Evolutionary conservation across 768 basidiomycete genomes (phyloP).

Genomic region (Candolleomyces eurysporus): DNA sequence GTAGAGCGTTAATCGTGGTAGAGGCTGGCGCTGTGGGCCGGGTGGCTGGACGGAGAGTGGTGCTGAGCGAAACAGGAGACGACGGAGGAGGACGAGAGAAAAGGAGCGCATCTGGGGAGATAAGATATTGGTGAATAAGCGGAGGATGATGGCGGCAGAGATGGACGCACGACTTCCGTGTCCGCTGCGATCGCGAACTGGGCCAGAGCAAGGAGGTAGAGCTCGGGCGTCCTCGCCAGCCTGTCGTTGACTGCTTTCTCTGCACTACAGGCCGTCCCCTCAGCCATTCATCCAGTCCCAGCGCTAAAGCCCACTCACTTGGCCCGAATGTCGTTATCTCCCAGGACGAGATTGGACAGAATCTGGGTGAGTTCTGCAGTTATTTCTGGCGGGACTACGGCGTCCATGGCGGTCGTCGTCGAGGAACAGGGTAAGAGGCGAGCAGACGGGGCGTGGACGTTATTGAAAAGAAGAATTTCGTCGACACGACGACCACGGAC

Average conservation of each 20-base stretch:
- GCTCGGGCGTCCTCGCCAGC: slow-evolving; percentile 72
- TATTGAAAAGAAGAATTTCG: no score
- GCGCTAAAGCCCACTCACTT: slow-evolving; percentile 40
- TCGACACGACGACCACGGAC: no score
- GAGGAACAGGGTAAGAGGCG: no score
- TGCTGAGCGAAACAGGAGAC: slow-evolving; percentile 69
- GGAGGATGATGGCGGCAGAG: background rate
- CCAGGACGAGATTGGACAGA: slow-evolving; percentile 79
- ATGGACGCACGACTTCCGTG: slow-evolving; percentile 68
- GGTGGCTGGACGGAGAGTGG: slow-evolving; percentile 22
- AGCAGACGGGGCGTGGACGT: no score
- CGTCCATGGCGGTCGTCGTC: slow-evolving; percentile 31
- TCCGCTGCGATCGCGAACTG: slow-evolving; percentile 78
- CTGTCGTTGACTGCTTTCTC: slow-evolving; percentile 83
- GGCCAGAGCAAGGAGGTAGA: slow-evolving; percentile 74
- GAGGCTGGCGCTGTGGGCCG: slow-evolving; percentile 14
- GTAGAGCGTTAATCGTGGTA: slow-evolving; percentile 57
- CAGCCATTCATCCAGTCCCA: background rate
- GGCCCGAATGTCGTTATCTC: slow-evolving; percentile 79
- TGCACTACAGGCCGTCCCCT: slow-evolving; percentile 44
- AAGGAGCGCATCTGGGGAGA: slow-evolving; percentile 74
- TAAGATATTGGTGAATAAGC: slow-evolving; percentile 1
- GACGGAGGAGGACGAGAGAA: slow-evolving; percentile 75
- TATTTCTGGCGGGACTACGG: slow-evolving; percentile 65
- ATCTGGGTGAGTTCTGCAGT: slow-evolving; percentile 78